Evolutionary conservation across 805 yeast species (phyloP), one percentile per base, ranked within the genome.

Genomic region (Metschnikowia colocasiae): DNA sequence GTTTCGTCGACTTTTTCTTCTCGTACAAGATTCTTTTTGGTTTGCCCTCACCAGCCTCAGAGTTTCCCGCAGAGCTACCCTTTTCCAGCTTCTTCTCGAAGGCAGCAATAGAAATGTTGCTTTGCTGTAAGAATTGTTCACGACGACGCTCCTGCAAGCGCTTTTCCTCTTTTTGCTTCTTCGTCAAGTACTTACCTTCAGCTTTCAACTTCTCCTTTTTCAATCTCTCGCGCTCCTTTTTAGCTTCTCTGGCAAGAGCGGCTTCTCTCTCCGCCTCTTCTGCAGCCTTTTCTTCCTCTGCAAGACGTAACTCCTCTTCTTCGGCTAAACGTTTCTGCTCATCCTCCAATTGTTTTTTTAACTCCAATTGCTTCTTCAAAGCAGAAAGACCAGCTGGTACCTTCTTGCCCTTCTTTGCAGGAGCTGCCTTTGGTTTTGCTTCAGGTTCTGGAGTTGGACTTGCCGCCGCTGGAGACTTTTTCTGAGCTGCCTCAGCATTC

Each of bases 151-250:
- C 97, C 60, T 83, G 80, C 34, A 83, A 68, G 45, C 83, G 87
- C 72, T 87, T 87, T 65, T 90, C 96, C 68, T 90, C 96, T 70
- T 87, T 89, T 76, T 94, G 99, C 64, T 91, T 92, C 74, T 88
- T 94, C 50, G 97, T 87, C 63, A 94, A 72, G 46, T 84, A 82
- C 64, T 94, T 94, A 62, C 99, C 99, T 70, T 92, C 97, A 30
- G 97, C 94, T 71, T 87, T 88, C 65, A 94, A 81, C 71, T 88
- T 92, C 60, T 94, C 99, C 56, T 80, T 85, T 75, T 86, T 90
- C 50, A 79, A 78, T 69, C 79, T 85, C 61, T 92, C 97, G 64
- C 81, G 87, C 68, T 94, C 99, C 60, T 83, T 88, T 79, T 87
- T 92, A 10, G 74, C 76, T 33, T 71, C 77, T 57, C 69, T 74